A percentile compares a stretch with the other conserved stretches of the same genome.
Evolutionary conservation across 2,329 filamentous ascomycete genomes (phyloP).

Genomic region (Cercospora sojina): DNA sequence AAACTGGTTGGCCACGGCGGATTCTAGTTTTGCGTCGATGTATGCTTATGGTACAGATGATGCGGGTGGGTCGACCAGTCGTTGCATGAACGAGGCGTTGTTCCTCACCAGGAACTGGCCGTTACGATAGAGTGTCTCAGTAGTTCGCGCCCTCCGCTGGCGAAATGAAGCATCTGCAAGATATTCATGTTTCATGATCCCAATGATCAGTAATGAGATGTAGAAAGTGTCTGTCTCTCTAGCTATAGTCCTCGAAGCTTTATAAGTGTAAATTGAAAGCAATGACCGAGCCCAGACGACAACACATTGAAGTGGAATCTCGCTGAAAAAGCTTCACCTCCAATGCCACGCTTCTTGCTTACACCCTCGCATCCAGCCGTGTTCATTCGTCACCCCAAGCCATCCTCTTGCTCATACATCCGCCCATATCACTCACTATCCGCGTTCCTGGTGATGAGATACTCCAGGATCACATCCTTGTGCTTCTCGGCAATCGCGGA

Average conservation of each 20-base stretch:
- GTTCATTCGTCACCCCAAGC: neutral
- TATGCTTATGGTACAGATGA: conserved; percentile 11
- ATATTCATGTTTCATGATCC: neutral
- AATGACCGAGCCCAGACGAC: neutral
- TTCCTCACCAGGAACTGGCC: neutral
- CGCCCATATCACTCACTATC: neutral
- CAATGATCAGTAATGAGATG: neutral
- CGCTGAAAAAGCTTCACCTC: neutral
- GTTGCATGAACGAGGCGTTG: conserved; percentile 19
- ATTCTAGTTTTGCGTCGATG: conserved; percentile 9
- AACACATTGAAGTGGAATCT: neutral
- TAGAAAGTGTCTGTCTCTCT: neutral
- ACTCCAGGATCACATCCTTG: neutral
- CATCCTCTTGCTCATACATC: neutral
- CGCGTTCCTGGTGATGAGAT: neutral
- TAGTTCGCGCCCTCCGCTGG: conserved; percentile 19
- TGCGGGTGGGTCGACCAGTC: neutral
- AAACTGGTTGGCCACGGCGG: conserved; percentile 10
- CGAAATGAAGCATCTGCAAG: conserved; percentile 10
- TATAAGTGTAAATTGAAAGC: neutral
- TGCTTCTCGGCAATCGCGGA: conserved; percentile 7
- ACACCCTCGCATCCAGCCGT: neutral
- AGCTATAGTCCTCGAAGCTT: neutral
- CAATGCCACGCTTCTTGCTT: neutral
- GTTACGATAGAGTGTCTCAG: conserved; percentile 23